Evolutionary conservation across 805 yeast species (phyloP), one percentile per base, ranked within the genome.

Genomic region (Candida xiaguanensis): DNA sequence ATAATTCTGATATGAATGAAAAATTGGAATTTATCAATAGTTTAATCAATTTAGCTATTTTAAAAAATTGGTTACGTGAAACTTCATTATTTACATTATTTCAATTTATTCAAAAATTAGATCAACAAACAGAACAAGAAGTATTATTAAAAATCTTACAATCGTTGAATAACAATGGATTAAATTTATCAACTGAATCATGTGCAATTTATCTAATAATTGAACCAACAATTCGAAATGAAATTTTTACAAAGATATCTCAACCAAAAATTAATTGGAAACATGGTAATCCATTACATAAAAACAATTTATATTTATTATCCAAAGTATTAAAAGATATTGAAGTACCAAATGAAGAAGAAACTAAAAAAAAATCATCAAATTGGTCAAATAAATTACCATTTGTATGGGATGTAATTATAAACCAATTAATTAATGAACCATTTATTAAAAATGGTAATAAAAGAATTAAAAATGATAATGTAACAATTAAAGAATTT

Each of bases 51-150:
- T 65, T 90, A 40, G 74, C 95, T 0, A 57, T 66, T 11, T 47
- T 65, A 25, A 91, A 90, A 56, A 75, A 85, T 1, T 90, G 97
- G 97, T 74, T 90, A 30, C 69, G 95, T 44, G 96, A 91, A 59
- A 78, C 95, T 3, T 72, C 87, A 29, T 70, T 85, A 50, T 85
- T 72, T 52, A 84, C 95, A 1, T 65, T 90, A 34, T 77, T 74
- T 48, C 80, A 76, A 38, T 70, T 83, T 34, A 43, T 30, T 31
- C 30, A 26, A 14, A 16, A 28, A 18, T n/a, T 25, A 8, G 5
- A 14, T 24, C 20, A 40, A 40, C 17, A 38, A 6, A 39, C 37
- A 14, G 56, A 49, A 8, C 53, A 43, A 27, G 57, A 49, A 1
- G 41, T 44, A 15, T 46, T 60, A 1, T 36, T 47, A 4, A 48